Base-by-base conservation (phyloP, 2,329 filamentous ascomycete genomes). In the Hypoxylon sp. region DNA sequence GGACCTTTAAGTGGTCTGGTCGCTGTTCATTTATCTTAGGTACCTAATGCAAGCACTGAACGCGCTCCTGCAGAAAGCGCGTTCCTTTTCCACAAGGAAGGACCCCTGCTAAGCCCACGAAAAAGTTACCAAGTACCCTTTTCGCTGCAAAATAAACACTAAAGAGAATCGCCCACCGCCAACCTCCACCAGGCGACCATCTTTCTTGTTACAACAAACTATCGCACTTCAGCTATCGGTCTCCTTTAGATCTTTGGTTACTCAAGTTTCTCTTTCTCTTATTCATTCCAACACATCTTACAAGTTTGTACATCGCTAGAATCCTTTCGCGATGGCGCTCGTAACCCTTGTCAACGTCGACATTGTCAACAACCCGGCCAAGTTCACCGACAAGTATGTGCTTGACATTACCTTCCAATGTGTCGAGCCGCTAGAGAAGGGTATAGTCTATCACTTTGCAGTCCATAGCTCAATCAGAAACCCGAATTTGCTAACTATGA, bases 331-430 rank as follows among this genome's bases (percentile, higher is more conserved):
- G 73, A 98, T 98, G 96, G 98, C 96, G 79, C 93, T 98, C 79
- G 94, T 99, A 72, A 97, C 94, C 74, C 90, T 99, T 67, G 89
- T 99, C 74, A 95, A 95, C 78, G 96, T 99, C 77, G 93, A 96
- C 82, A 93, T 99, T 75, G 87, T 94, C 80, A 98, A 99, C 88
- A 99, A 99, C 85, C 96, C 96, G 78, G 94, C 96, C 77, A 90
- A 92, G 75, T 98, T 99, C 84, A 92, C 90, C 76, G 92, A 95
- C 80, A 90, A 94, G 60, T 99, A 99, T 81, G 91, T 96, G 81
- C 97, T 99, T 75, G 95, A 99, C 83, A 98, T 99, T 80, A 99
- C 96, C 17, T 99, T 99, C 71, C 96, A 99, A 83, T 98, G 96
- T 78, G 89, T 98, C 24, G 96, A 99, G 84, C 89, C 92, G 74